phyloP scores from a whole-genome alignment of 2,329 filamentous ascomycete species.

The Fusarium continuum region DNA sequence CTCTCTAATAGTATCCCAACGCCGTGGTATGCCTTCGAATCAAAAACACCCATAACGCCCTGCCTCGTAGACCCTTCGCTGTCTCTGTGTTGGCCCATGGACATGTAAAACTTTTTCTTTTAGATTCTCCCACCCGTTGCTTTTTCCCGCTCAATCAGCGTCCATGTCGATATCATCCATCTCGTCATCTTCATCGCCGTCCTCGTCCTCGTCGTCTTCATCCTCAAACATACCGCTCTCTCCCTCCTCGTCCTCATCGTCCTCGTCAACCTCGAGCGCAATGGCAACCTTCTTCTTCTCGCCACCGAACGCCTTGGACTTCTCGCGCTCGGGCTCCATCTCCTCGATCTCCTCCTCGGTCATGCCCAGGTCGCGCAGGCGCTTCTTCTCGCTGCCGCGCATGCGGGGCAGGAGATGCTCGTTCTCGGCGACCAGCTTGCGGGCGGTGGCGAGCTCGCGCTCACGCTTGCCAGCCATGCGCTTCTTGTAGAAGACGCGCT shows the following conservation, averaged over 20 bases:
- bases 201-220: conserved; percentile 49
- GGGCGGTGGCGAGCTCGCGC: conserved; percentile 78
- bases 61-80: conserved; percentile 24
- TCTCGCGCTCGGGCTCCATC: conserved; percentile 52
- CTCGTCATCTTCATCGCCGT: conserved; percentile 47
- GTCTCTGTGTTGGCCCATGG: not conserved
- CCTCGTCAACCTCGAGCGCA: conserved; percentile 47
- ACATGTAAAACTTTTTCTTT: conserved; percentile 21
- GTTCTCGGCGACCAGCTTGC: conserved; percentile 90
- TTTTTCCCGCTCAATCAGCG: conserved; percentile 16
- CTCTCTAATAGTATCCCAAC: conserved; percentile 38
- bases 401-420: conserved; percentile 87
- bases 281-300: conserved; percentile 54
- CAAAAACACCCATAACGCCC: conserved; percentile 40
- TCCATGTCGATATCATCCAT: conserved; percentile 50
- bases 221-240: conserved; percentile 44
- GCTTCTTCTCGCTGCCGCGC: conserved; percentile 69
- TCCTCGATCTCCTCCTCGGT: conserved; percentile 61
- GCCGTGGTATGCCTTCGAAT: conserved; percentile 41
- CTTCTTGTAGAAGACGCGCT: conserved; percentile 92
- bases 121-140: not conserved
- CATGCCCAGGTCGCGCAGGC: conserved; percentile 63
- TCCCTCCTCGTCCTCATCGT: conserved; percentile 48
- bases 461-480: conserved; percentile 92
- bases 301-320: conserved; percentile 54